phyloP scores from a whole-genome alignment of 768 basidiomycete species.

The Termitomyces sp. region DNA sequence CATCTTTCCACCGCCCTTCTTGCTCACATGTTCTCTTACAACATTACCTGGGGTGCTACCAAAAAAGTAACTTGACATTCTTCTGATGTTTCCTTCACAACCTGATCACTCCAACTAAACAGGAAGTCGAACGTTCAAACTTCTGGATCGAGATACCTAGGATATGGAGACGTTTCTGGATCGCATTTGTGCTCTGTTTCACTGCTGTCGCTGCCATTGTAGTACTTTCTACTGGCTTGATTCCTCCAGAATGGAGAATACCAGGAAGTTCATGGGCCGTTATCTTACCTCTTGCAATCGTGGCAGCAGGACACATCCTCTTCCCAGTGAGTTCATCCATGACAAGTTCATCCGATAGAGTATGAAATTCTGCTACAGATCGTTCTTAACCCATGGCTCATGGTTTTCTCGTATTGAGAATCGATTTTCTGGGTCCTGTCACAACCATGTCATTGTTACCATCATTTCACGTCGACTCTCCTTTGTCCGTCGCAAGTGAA shows the following conservation, averaged over 20 bases:
- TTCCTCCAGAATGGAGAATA: slow-evolving; percentile 65
- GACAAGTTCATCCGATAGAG: not conserved
- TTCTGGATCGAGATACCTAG: slow-evolving; percentile 89
- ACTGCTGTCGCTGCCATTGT: slow-evolving; percentile 47
- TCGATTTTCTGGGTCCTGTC: not conserved
- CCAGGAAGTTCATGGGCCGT: slow-evolving; percentile 65
- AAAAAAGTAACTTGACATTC: slow-evolving; percentile 41
- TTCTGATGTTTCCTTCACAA: not conserved
- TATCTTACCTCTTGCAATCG: slow-evolving; percentile 68
- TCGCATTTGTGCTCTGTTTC: slow-evolving; percentile 53
- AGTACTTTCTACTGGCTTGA: slow-evolving; percentile 45
- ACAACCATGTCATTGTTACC: not conserved
- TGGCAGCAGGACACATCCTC: slow-evolving; percentile 60
- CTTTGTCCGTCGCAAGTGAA: slow-evolving; percentile 1
- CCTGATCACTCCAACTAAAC: slow-evolving; percentile 10
- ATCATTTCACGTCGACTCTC: slow-evolving; percentile 3
- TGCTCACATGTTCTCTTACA: slow-evolving; percentile 70
- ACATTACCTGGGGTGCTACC: slow-evolving; percentile 76
- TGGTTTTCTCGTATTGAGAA: slow-evolving; percentile 68
- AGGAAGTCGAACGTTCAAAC: slow-evolving; percentile 84
- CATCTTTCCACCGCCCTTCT: slow-evolving; percentile 62
- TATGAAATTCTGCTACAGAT: slow-evolving; percentile 35
- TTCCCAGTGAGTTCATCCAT: slow-evolving; percentile 54
- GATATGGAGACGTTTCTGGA: slow-evolving; percentile 76
- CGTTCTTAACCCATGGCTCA: slow-evolving; percentile 83